Evolutionary conservation across 192 early-diverging fungal genomes (phyloP), one percentile per base, ranked within the genome.

Genomic region (Mortierella hygrophila): DNA sequence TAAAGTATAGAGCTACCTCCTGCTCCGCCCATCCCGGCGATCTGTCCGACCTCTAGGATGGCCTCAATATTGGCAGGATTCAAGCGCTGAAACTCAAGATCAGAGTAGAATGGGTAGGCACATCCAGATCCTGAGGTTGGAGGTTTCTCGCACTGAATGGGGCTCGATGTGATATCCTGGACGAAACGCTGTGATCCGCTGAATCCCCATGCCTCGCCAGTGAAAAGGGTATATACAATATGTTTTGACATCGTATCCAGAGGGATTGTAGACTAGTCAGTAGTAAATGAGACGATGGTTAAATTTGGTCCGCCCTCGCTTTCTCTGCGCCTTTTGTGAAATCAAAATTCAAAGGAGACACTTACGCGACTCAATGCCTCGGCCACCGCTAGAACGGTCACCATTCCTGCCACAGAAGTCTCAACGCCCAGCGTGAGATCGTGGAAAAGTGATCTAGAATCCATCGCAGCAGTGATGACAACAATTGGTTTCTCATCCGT

Each of bases 121-220:
- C 96, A 97, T 23, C 85, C 89, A 41, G 91, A 82, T 35, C 83
- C 75, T 15, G 87, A 68, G 11, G 74, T 68, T 16, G 89, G 70
- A 4, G 80, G 74, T 68, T 89, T 91, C 11, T 85, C 79, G 83
- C 96, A 97, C 40, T 77, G 63, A 73, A 94, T 91, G 7, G 89
- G 88, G 7, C 72, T 79, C 15, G 82, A 81, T 10, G 26, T 65
- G 38, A 97, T 92, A 79, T 96, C 96, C 46, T 95, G 70, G 6
- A 96, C 95, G 85, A 97, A 97, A 46, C 96, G 87, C 80, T 95
- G 91, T 4, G 96, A 97, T n/a, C 96, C 96, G 49, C 93, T 90
- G 81, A 92, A 94, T 41, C 92, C 94, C 91, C 93, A 97, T 38
- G 92, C 71, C 83, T 97, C 96, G 20, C 90, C 93, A 29, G 91